Base-by-base conservation (phyloP, 495 filamentous ascomycete species). In the Hyaloscypha finlandica region DNA sequence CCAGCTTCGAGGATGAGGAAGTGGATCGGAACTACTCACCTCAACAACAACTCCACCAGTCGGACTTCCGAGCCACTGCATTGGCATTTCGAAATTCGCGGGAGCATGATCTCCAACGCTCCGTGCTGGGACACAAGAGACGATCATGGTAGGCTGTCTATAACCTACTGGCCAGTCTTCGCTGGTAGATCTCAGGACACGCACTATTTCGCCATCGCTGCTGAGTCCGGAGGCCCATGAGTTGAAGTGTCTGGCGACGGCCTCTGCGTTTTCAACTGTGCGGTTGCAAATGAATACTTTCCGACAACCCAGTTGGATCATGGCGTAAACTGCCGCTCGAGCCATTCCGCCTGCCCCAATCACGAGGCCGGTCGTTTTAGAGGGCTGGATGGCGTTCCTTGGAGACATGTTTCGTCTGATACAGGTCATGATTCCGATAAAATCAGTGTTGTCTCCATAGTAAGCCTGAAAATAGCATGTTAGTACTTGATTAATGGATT, bases 401-500 rank as follows among this genome's bases (percentile, higher is more conserved):
- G 91, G 92, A 14, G 91, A 93, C 59, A 94, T 86, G 62, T 91
- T 90, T 32, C 90, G 85, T 4, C 85, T 85, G 31, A 93, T 82
- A 39, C 68, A 71, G 9, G 66, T 74, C 68, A 73, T 61, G 31
- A 94, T 90, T 16, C 90, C 87, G 31, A 89, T 89, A 89, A 91
- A 95, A 77, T 94, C 91, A 0, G 90, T 95, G 73, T 95, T 95
- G 63, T 94, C 90, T 8, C 92, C 92, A 68, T 92, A 93, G 69
- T 92, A 89, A 5, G 85, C 88, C 58, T 83, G 35, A 12, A 6
- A 73, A 5, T 48, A 6, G 4, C 16, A 48, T 8, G 35, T 37
- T 37, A 37, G 35, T 37, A 25, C 25, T 25, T 25, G 25, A 25
- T 37, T 3, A 37, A 8, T 37, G 35, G 35, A 37, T 3, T 37